Percentiles rank a stretch among this genome's conserved stretches.
These are phyloP conservation scores for Salicornia ramosissima DNA, from an alignment of 148 eudicot species.

Conservation along the genomic window DNA sequence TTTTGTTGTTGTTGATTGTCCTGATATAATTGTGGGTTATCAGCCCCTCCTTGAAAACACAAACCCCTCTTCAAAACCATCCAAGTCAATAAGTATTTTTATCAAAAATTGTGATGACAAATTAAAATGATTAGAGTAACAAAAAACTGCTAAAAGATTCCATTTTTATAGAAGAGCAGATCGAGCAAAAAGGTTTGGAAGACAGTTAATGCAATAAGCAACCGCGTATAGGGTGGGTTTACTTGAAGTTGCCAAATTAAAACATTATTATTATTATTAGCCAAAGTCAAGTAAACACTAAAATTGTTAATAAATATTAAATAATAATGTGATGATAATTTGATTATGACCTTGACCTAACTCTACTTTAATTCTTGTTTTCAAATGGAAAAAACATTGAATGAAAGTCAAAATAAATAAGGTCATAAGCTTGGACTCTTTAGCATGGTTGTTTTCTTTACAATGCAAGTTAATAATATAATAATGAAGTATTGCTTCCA, in stretches of 20 bases:
- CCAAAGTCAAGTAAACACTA: slow-evolving; percentile 2
- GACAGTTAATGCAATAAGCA: neutral
- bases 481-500: too few relatives aligned
- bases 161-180: slow-evolving; percentile 6
- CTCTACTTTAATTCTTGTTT: neutral
- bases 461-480: too few relatives aligned
- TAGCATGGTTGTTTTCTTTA: too few relatives aligned
- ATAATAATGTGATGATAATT: neutral
- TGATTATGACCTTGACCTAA: neutral
- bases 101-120: neutral
- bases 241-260: slow-evolving; percentile 10
- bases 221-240: slow-evolving; percentile 11
- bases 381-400: neutral
- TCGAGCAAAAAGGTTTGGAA: neutral
- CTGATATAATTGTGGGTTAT: neutral
- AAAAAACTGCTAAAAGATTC: neutral
- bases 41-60: neutral
- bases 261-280: too few relatives aligned
- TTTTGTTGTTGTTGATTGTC: slow-evolving; percentile 3
- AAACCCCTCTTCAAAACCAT: slow-evolving; percentile 15
- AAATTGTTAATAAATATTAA: neutral
- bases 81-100: neutral
- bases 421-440: neutral
- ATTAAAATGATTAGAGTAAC: neutral
- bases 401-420: neutral